Conservation (phyloP, 352 stramenopile species). For the Pythium apleroticum region DNA sequence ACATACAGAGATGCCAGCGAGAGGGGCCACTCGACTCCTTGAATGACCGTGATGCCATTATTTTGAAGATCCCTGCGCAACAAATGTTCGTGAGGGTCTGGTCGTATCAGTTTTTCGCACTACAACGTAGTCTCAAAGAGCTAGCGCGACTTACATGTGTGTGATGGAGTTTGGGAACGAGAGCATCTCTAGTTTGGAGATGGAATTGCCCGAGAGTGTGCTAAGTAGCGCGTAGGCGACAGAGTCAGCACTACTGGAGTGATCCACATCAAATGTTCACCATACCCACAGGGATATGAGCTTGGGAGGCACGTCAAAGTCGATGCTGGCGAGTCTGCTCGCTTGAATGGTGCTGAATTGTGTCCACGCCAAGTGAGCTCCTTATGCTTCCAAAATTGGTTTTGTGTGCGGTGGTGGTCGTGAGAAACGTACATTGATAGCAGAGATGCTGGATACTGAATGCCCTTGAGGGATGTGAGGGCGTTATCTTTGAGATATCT, state of each 20-base stretch:
- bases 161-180: not conserved
- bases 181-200: not conserved
- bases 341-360: no score
- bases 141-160: not conserved
- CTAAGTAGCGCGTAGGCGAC: not conserved
- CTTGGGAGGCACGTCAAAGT: not conserved
- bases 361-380: no score
- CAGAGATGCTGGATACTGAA: not conserved
- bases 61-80: not conserved
- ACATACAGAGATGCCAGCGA: not conserved
- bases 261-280: no score
- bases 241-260: not conserved
- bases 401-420: no score
- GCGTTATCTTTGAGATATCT: not conserved
- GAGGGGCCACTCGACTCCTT: not conserved
- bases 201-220: not conserved
- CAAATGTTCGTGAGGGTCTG: not conserved
- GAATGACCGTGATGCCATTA: not conserved
- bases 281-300: not conserved
- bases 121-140: not conserved
- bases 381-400: no score
- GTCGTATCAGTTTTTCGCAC: no score
- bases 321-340: not conserved
- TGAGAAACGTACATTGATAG: not conserved
- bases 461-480: not conserved